Evolutionary conservation across 108 stramenopile genomes (phyloP).

Genomic region (Cylindrotheca closterium): DNA sequence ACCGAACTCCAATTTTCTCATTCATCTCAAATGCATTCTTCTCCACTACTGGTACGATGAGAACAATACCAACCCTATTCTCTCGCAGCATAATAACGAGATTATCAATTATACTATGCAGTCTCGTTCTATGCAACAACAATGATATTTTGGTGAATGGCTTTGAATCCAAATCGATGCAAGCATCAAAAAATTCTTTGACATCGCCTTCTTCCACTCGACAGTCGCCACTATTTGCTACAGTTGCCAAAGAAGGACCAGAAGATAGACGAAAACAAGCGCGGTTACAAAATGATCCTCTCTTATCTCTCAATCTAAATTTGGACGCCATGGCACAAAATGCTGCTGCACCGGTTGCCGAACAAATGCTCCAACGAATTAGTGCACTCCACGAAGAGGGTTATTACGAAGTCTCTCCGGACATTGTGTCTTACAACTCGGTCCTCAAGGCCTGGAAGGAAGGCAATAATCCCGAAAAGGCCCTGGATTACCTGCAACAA

Average conservation of each 20-base stretch:
- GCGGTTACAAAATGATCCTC: conserved; percentile 37
- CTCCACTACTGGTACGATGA: no score
- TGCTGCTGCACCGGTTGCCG: conserved; percentile 56
- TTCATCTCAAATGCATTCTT: no score
- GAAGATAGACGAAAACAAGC: conserved; percentile 23
- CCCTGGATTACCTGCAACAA: conserved; percentile 31
- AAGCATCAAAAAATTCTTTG: no score
- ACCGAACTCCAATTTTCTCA: no score
- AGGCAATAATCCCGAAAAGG: conserved; percentile 30
- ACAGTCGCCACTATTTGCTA: not conserved
- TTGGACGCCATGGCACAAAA: conserved; percentile 63
- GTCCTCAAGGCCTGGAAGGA: conserved; percentile 74
- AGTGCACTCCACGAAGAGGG: conserved; percentile 64
- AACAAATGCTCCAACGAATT: conserved; percentile 67
- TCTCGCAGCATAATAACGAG: no score
- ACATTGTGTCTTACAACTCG: conserved; percentile 58
- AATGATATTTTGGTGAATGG: no score
- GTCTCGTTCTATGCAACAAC: no score
- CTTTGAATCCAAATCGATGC: no score
- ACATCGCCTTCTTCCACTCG: no score
- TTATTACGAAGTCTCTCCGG: conserved; percentile 69
- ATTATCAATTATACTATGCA: no score
- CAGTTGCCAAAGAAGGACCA: not conserved
- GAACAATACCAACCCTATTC: no score
- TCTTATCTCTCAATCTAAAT: conserved; percentile 72